Evolutionary conservation across 1,284 basidiomycete species (phyloP), one percentile per base, ranked within the genome.

Genomic region (Papiliotrema nemorosa): DNA sequence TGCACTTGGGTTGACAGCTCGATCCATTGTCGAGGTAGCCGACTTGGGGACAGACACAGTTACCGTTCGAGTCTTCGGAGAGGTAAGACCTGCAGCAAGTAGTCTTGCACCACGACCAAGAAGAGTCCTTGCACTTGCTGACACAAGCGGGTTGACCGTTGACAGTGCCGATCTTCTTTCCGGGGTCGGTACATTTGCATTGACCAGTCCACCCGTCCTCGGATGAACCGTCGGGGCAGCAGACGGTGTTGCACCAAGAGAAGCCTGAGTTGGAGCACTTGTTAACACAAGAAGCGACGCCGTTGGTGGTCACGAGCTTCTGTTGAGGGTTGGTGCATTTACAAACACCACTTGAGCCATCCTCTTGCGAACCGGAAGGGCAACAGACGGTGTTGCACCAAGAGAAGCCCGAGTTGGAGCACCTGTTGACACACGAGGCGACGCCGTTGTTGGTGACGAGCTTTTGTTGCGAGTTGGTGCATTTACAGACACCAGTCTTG

Each of bases 401-500:
- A 2, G 33, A 45, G 31, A n/a, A 49, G 12, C 49, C 50, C 18
- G 21, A 29, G 38, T 6, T 18, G 34, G 51, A 24, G 29, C 42
- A 47, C 37, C 40, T 38, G 44, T 37, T 27, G 37, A n/a, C 34
- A 25, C 38, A 49, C 5, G 40, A 50, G 20, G n/a, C 34, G 29
- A 29, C 16, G 20, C 29, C 41, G 22, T 22, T 4, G 45, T 36
- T 20, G 31, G 24, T 22, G 33, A 34, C 41, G 33, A 12, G 24
- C 16, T 36, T 35, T 25, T 25, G 38, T 4, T 33, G 38, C 27
- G 31, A 42, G 22, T 29, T 43, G 33, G 38, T 42, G n/a, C 47
- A 34, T n/a, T 24, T 29, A 14, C 66, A 67, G 31, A 44, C 47
- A 21, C 62, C 63, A 20, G 59, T 41, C 13, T 20, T 36, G 18